These are phyloP conservation scores for Nepenthes alata DNA, from an alignment of 179 eudicot genomes.

Conservation along the genomic window DNA sequence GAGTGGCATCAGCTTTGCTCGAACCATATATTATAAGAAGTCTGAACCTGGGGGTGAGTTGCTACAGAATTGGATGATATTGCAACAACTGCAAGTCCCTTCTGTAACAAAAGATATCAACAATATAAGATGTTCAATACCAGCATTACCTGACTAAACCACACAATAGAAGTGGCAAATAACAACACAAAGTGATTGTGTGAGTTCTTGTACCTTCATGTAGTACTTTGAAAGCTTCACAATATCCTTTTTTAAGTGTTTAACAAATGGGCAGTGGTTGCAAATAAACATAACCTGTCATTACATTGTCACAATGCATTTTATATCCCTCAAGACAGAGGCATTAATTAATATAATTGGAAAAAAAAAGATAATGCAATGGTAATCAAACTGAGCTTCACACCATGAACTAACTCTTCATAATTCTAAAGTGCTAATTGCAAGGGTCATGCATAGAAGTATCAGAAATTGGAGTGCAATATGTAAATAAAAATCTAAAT, in stretches of 20 bases:
- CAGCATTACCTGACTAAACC: background rate
- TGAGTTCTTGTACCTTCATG: constrained; percentile 41
- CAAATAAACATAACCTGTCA: constrained; percentile 89
- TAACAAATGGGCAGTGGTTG: constrained; percentile 95
- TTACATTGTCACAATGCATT: background rate
- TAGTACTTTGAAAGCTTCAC: constrained; percentile 84
- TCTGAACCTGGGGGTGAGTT: constrained; percentile 84
- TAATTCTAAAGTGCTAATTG: no score
- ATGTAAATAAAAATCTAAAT: no score
- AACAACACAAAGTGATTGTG: background rate
- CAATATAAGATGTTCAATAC: background rate
- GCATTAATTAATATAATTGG: no score
- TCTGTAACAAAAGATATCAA: constrained; percentile 32
- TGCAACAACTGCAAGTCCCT: constrained; percentile 88
- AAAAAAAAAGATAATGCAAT: no score
- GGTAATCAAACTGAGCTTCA: no score
- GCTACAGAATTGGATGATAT: constrained; percentile 79
- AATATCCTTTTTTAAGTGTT: constrained; percentile 67
- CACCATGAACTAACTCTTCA: no score
- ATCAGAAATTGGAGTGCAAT: no score
- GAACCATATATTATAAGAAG: constrained; percentile 21
- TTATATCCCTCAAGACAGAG: background rate
- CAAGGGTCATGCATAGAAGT: no score
- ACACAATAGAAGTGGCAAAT: constrained; percentile 7
- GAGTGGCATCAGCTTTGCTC: constrained; percentile 13